A percentile compares a stretch with the other conserved stretches of the same genome.
These are phyloP conservation scores for Trametopsis cervina DNA, from an alignment of 768 basidiomycete species.

Conservation along the genomic window DNA sequence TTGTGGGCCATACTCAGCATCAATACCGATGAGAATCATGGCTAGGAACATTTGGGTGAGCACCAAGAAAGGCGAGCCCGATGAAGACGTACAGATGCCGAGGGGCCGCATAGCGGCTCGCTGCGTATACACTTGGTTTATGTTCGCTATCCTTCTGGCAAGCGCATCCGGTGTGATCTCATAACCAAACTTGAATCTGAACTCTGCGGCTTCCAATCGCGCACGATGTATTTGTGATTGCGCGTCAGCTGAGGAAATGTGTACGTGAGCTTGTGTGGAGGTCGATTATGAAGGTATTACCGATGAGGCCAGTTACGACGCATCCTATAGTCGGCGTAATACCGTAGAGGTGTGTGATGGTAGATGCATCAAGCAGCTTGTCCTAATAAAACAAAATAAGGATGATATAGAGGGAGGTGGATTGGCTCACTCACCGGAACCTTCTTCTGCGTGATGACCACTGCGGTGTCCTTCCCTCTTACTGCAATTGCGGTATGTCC, in stretches of 20 bases:
- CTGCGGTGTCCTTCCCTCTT: slow-evolving; percentile 88
- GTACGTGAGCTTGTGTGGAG: not conserved
- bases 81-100: slow-evolving; percentile 70
- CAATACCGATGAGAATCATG: slow-evolving; percentile 93
- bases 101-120: slow-evolving; percentile 94
- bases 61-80: not conserved
- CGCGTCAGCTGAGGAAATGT: slow-evolving; percentile 66
- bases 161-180: slow-evolving; percentile 98
- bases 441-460: slow-evolving; percentile 98
- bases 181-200: slow-evolving; percentile 95
- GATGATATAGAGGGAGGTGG: slow-evolving; percentile 1
- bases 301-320: slow-evolving; percentile 96
- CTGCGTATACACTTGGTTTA: slow-evolving; percentile 99
- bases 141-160: slow-evolving; percentile 89
- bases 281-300: slow-evolving; percentile 30
- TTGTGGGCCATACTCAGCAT: slow-evolving; percentile 90
- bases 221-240: slow-evolving; percentile 84
- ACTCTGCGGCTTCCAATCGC: slow-evolving; percentile 82
- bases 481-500: slow-evolving; percentile 93
- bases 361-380: slow-evolving; percentile 92
- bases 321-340: slow-evolving; percentile 96
- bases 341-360: slow-evolving; percentile 92
- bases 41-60: slow-evolving; percentile 38
- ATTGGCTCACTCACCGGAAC: slow-evolving; percentile 66
- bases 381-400: slow-evolving; percentile 46